These are phyloP conservation scores for Neostapfia colusana DNA, from an alignment of 176 grass and related monocot species.

Conservation along the genomic window DNA sequence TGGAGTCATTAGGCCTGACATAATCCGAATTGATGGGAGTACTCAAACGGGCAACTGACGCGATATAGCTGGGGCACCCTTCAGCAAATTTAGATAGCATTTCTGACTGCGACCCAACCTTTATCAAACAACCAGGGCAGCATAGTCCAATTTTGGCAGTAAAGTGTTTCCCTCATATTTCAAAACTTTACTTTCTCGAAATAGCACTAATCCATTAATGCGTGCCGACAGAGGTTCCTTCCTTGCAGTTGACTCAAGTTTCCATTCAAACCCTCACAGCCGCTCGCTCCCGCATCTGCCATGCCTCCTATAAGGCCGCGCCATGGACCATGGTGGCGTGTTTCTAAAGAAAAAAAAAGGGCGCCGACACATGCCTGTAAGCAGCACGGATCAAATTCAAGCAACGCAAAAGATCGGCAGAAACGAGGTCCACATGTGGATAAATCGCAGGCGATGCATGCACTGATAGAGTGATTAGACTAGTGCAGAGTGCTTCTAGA, in stretches of 20 bases:
- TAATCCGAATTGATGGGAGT: background rate
- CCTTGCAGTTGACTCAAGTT: background rate
- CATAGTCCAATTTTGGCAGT: background rate
- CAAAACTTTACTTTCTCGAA: background rate
- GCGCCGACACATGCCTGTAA: constrained; percentile 37
- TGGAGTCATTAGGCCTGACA: background rate
- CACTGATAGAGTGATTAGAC: background rate
- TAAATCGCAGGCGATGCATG: background rate
- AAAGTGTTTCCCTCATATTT: background rate
- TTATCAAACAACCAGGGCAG: background rate
- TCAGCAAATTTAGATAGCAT: background rate
- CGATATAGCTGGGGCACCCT: background rate
- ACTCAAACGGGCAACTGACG: background rate
- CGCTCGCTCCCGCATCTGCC: background rate
- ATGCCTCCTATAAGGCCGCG: too few relatives aligned
- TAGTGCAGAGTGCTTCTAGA: background rate
- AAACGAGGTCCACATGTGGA: background rate
- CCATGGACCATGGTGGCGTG: too few relatives aligned
- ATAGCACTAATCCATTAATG: background rate
- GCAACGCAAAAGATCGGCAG: background rate
- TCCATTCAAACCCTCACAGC: background rate
- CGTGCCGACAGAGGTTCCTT: background rate
- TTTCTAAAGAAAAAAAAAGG: background rate
- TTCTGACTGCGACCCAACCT: background rate
- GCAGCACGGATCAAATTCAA: background rate